phyloP scores from a whole-genome alignment of 2,329 filamentous ascomycete species.

The Fusarium concolor region DNA sequence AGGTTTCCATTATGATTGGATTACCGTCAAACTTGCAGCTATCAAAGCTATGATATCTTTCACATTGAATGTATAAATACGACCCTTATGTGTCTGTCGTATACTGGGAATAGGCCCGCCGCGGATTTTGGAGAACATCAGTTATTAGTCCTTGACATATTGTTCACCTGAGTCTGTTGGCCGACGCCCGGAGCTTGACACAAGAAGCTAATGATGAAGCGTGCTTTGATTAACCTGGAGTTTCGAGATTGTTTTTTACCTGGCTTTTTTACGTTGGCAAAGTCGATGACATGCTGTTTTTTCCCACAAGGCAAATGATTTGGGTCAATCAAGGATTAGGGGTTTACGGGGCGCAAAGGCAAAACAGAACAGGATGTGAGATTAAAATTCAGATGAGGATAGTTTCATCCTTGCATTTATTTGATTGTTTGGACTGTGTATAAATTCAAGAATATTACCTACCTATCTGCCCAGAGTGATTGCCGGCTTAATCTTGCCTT shows the following conservation, averaged over 20 bases:
- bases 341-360: constrained; percentile 42
- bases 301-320: constrained; percentile 33
- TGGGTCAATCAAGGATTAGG: constrained; percentile 25
- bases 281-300: constrained; percentile 30
- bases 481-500: no score
- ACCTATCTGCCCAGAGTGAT: background rate
- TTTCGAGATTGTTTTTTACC: constrained; percentile 46
- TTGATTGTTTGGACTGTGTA: constrained; percentile 26
- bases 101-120: constrained; percentile 1
- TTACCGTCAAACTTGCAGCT: background rate
- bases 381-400: constrained; percentile 39
- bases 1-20: constrained; percentile 22
- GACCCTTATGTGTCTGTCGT: constrained; percentile 20
- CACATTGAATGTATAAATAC: constrained; percentile 39
- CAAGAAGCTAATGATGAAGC: constrained; percentile 35
- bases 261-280: constrained; percentile 29
- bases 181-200: constrained; percentile 4
- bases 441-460: constrained; percentile 6
- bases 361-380: constrained; percentile 42
- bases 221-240: constrained; percentile 44
- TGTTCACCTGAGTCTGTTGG: constrained; percentile 3
- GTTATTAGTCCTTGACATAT: constrained; percentile 8
- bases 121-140: background rate
- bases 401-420: constrained; percentile 34
- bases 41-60: background rate